Percentiles rank a stretch among this genome's conserved stretches.
Evolutionary conservation across 805 yeast genomes (phyloP).

Genomic region (Nakazawaea laoshanensis): DNA sequence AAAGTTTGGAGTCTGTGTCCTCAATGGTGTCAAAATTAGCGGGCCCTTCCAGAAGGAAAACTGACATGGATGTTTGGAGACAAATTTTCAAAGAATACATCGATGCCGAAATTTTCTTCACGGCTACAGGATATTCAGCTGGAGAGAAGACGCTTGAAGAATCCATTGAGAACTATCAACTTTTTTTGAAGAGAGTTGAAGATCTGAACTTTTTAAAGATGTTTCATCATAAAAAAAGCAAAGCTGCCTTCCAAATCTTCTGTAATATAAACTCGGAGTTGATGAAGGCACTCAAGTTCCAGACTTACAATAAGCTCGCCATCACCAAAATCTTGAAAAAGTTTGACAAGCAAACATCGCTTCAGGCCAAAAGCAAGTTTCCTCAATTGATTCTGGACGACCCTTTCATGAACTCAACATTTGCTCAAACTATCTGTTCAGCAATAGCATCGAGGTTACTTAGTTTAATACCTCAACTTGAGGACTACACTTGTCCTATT

Average conservation of each 20-base stretch:
- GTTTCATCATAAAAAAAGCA: slow-evolving; percentile 39
- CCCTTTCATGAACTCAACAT: slow-evolving; percentile 36
- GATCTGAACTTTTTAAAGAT: slow-evolving; percentile 25
- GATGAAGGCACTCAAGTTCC: slow-evolving; percentile 50
- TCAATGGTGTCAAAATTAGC: slow-evolving; percentile 28
- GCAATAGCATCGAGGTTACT: slow-evolving; percentile 48
- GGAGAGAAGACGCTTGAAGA: slow-evolving; percentile 38
- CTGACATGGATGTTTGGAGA: slow-evolving; percentile 64
- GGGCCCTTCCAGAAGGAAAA: slow-evolving; percentile 30
- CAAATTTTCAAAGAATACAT: slow-evolving; percentile 56
- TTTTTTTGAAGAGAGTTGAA: slow-evolving; percentile 31
- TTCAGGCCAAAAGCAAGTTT: slow-evolving; percentile 36
- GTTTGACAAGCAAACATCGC: slow-evolving; percentile 63
- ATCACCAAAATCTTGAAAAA: slow-evolving; percentile 63
- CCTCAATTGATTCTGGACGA: slow-evolving; percentile 34
- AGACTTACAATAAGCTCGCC: slow-evolving; percentile 55
- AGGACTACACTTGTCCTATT: slow-evolving; percentile 69
- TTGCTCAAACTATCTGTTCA: slow-evolving; percentile 46
- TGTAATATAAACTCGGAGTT: slow-evolving; percentile 44
- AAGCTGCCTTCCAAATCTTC: slow-evolving; percentile 39
- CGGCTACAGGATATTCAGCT: slow-evolving; percentile 35
- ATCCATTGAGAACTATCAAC: slow-evolving; percentile 32
- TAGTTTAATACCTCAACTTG: slow-evolving; percentile 60
- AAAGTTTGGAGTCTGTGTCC: slow-evolving; percentile 34
- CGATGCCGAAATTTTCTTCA: slow-evolving; percentile 59